Conservation (phyloP, 352 stramenopile genomes). For the Pythium rishiriense region DNA sequence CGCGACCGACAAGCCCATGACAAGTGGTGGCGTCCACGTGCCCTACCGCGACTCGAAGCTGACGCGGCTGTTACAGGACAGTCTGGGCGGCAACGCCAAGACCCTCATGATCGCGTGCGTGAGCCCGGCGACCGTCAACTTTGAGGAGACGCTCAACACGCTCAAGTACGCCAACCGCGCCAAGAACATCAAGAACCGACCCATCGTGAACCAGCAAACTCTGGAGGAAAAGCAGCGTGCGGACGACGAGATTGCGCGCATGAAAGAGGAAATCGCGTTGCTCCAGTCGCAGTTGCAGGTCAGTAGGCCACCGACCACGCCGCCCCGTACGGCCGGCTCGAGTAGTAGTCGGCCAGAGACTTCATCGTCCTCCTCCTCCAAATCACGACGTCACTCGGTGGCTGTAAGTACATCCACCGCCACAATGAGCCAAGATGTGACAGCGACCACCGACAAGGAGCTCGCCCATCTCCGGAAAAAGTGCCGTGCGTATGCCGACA, state of each 20-base stretch:
- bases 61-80: conserved; percentile 81
- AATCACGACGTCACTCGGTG: conserved; percentile 22
- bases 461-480: conserved; percentile 41
- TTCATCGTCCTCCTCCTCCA: conserved; percentile 2
- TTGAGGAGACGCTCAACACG: conserved; percentile 97
- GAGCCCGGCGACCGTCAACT: conserved; percentile 76
- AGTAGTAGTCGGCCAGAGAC: conserved; percentile 23
- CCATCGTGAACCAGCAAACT: conserved; percentile 93
- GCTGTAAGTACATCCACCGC: conserved; percentile 23
- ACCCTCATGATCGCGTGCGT: conserved; percentile 92
- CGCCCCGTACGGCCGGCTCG: conserved; percentile 14
- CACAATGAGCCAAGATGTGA: not conserved
- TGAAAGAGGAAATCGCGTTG: conserved; percentile 77
- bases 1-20: conserved; percentile 24
- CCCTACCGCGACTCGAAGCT: conserved; percentile 87
- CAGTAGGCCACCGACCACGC: conserved; percentile 17
- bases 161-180: conserved; percentile 98
- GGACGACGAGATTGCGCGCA: conserved; percentile 62
- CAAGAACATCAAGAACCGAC: conserved; percentile 99
- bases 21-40: conserved; percentile 55
- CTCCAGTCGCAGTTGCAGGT: conserved; percentile 68
- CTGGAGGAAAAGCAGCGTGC: conserved; percentile 55
- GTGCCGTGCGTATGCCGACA: conserved; percentile 40
- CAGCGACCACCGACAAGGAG: conserved; percentile 25
- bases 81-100: conserved; percentile 87